Conservation (phyloP, 2,329 filamentous ascomycete species). For the Rhexocercosporidium sp. region DNA sequence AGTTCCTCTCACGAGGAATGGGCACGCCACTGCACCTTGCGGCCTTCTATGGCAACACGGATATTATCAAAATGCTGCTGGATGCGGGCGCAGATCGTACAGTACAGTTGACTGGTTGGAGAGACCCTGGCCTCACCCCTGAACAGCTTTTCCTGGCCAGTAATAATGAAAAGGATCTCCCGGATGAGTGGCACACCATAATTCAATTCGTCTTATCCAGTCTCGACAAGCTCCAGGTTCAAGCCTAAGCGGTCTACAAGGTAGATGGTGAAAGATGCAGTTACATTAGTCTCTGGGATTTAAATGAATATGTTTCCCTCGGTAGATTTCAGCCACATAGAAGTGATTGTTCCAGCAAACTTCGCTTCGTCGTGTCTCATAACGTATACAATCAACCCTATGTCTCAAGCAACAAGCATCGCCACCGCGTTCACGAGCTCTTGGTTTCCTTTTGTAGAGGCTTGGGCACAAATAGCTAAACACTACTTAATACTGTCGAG, state of each 20-base stretch:
- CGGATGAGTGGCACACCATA: not conserved
- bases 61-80: conserved; percentile 1
- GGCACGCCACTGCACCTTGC: not conserved
- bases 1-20: not conserved
- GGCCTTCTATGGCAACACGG: not conserved
- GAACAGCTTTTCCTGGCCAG: not conserved
- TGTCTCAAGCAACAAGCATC: too few species aligned
- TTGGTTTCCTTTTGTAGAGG: conserved; percentile 36
- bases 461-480: conserved; percentile 38
- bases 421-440: conserved; percentile 38
- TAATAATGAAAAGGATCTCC: not conserved
- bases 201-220: not conserved
- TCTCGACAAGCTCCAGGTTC: too few species aligned
- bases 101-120: not conserved
- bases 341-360: too few species aligned
- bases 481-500: conserved; percentile 40
- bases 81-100: conserved; percentile 1
- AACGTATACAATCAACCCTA: too few species aligned
- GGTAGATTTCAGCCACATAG: too few species aligned
- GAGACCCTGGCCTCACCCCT: not conserved
- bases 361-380: too few species aligned
- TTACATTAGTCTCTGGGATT: too few species aligned
- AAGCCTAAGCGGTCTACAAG: too few species aligned
- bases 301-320: too few species aligned
- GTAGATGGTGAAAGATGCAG: too few species aligned